phyloP scores from a whole-genome alignment of 129 eudicot genomes.

The Centrapalus pauciflorus region DNA sequence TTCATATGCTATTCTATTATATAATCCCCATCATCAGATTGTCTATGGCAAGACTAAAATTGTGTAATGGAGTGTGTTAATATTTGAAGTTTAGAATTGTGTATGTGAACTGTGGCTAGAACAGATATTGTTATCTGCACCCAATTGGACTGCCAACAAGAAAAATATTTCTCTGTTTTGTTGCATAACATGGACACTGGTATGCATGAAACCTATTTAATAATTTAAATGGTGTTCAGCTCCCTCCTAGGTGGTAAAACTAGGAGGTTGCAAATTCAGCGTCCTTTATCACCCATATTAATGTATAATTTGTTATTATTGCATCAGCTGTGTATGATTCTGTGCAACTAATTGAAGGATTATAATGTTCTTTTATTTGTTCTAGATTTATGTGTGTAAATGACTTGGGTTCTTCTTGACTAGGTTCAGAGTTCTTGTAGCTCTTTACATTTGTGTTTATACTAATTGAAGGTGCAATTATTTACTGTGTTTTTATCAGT shows the following conservation, averaged over 20 bases:
- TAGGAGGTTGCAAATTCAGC: slow-evolving; percentile 7
- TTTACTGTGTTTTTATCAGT: background rate
- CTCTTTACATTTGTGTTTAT: slow-evolving; percentile 15
- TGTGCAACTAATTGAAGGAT: slow-evolving; percentile 5
- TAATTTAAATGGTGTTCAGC: background rate
- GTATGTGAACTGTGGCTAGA: slow-evolving; percentile 6
- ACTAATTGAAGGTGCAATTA: background rate
- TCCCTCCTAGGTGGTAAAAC: background rate
- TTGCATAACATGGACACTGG: background rate
- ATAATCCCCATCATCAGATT: too few relatives aligned
- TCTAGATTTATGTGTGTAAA: background rate
- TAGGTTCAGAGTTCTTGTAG: background rate
- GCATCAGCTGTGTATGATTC: background rate
- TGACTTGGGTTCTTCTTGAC: background rate
- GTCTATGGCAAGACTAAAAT: background rate
- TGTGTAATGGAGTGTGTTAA: background rate
- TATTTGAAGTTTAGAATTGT: background rate
- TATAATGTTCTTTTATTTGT: background rate
- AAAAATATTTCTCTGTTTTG: background rate
- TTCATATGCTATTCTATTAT: too few relatives aligned
- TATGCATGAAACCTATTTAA: background rate
- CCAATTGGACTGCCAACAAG: background rate
- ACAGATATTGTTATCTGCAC: background rate
- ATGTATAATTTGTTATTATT: background rate
- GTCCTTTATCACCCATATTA: background rate